Conservation (phyloP, 176 grass and related monocot species). For the Tillandsia fasciculata region DNA sequence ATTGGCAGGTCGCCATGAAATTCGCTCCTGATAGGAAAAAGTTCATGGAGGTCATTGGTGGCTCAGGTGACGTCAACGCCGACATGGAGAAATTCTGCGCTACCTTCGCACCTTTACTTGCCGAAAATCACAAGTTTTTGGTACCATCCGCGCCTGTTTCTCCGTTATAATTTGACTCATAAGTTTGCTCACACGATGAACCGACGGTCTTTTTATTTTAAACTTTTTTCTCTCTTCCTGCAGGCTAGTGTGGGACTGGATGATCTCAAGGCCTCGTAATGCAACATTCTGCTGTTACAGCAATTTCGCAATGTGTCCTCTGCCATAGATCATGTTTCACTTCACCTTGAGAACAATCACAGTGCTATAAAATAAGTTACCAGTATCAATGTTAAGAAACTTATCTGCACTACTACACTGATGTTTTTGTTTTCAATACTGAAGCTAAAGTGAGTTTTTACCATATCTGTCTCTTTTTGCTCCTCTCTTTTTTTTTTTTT, state of each 20-base stretch:
- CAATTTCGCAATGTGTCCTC: background rate
- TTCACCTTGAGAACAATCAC: too few relatives aligned
- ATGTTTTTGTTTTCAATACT: too few relatives aligned
- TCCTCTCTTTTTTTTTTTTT: too few relatives aligned
- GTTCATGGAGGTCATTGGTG: slow-evolving; percentile 87
- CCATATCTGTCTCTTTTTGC: too few relatives aligned
- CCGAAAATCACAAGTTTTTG: slow-evolving; percentile 77
- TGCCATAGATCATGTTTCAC: background rate
- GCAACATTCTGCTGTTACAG: background rate
- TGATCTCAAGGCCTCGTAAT: slow-evolving; percentile 84
- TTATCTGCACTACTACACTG: too few relatives aligned
- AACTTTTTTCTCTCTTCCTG: slow-evolving; percentile 22
- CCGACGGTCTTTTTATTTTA: too few relatives aligned
- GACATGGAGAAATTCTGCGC: slow-evolving; percentile 92
- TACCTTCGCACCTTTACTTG: slow-evolving; percentile 66
- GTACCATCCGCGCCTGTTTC: slow-evolving; percentile 21
- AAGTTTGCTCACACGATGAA: background rate
- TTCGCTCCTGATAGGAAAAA: slow-evolving; percentile 84
- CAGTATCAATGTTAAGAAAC: too few relatives aligned
- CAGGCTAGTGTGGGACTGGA: slow-evolving; percentile 86
- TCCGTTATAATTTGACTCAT: background rate
- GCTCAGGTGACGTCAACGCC: slow-evolving; percentile 70
- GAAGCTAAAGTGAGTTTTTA: too few relatives aligned
- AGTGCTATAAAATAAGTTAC: too few relatives aligned
- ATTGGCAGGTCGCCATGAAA: slow-evolving; percentile 77